These are phyloP conservation scores for Spinacia oleracea DNA, from an alignment of 179 eudicot species.

Conservation along the genomic window DNA sequence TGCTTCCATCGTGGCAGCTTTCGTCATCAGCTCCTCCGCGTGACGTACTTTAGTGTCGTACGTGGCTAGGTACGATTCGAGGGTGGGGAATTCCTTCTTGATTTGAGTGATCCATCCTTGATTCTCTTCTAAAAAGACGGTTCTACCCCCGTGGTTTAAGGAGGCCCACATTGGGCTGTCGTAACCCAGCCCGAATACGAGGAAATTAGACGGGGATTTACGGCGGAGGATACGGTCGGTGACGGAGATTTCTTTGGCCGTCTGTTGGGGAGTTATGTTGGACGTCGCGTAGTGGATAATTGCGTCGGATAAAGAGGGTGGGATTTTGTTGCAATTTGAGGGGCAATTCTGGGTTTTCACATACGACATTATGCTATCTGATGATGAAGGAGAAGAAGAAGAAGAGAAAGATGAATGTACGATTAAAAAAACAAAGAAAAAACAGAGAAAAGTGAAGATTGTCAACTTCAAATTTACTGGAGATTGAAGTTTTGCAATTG, in stretches of 20 bases:
- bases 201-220: constrained; percentile 62
- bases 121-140: constrained; percentile 73
- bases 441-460: constrained; percentile 9
- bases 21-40: constrained; percentile 31
- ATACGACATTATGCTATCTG: not conserved
- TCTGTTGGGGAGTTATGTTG: constrained; percentile 77
- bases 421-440: constrained; percentile 16
- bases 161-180: constrained; percentile 71
- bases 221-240: constrained; percentile 44
- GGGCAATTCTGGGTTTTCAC: constrained; percentile 18
- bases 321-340: constrained; percentile 44
- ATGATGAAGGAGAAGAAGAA: constrained; percentile 7
- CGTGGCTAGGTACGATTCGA: constrained; percentile 41
- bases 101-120: constrained; percentile 46
- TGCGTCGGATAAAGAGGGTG: constrained; percentile 51
- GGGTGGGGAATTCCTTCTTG: constrained; percentile 24
- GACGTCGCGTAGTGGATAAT: constrained; percentile 73
- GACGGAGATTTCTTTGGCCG: constrained; percentile 53
- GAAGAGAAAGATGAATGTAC: constrained; percentile 21
- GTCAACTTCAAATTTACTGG: not conserved
- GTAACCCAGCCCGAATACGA: constrained; percentile 69
- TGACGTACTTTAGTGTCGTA: constrained; percentile 50
- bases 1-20: constrained; percentile 20
- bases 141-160: constrained; percentile 62
- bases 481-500: constrained; percentile 18